Evolutionary conservation across 495 filamentous ascomycete species (phyloP).

Genomic region (Massariosphaeria phaeospora): DNA sequence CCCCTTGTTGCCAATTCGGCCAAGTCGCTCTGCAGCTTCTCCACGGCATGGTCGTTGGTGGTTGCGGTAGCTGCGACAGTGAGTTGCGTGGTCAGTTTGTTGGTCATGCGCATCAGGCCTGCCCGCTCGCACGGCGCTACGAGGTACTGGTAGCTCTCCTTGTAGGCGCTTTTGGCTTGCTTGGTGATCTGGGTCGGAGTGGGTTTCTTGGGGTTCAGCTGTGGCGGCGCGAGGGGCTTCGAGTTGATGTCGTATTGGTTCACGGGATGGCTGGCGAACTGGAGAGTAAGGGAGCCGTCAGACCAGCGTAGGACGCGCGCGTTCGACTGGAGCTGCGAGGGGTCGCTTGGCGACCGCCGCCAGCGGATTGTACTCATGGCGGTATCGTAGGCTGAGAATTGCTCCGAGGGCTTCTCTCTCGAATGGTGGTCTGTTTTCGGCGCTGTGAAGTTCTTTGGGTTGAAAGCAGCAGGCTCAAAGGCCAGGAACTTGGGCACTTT

Average conservation of each 20-base stretch:
- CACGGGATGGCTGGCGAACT: conserved; percentile 63
- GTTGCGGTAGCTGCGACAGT: conserved; percentile 63
- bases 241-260: conserved; percentile 75
- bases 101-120: conserved; percentile 66
- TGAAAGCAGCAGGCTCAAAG: conserved; percentile 68
- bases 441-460: conserved; percentile 63
- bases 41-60: conserved; percentile 71
- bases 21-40: conserved; percentile 65
- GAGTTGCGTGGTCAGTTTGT: conserved; percentile 74
- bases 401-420: conserved; percentile 36
- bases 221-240: conserved; percentile 68
- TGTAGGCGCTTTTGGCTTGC: conserved; percentile 56
- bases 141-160: conserved; percentile 79
- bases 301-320: conserved; percentile 74
- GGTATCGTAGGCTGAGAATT: conserved; percentile 57
- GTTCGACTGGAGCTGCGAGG: conserved; percentile 63
- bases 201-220: conserved; percentile 44
- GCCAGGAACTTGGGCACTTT: conserved; percentile 75
- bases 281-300: conserved; percentile 77
- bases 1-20: conserved; percentile 55
- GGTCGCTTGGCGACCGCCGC: conserved; percentile 61
- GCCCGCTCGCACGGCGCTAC: conserved; percentile 65
- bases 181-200: conserved; percentile 43
- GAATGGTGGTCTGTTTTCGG: conserved; percentile 54
- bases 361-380: conserved; percentile 66